Conservation (phyloP, 306 rosid species). For the Trifolium repens region DNA sequence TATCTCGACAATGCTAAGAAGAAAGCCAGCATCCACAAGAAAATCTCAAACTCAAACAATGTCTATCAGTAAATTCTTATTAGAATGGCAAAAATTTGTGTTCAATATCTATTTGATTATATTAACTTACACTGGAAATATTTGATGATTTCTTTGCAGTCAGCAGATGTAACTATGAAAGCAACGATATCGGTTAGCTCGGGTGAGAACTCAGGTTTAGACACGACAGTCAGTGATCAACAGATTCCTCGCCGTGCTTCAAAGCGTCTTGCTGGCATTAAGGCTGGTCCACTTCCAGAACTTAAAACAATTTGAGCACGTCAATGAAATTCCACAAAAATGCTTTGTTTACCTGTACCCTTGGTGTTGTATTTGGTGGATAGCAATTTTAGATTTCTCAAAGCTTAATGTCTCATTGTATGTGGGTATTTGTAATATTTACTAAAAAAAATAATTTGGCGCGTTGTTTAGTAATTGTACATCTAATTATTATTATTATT, state of each 20-base stretch:
- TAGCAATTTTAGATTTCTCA: too few species aligned
- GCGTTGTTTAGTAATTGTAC: too few species aligned
- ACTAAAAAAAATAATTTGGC: too few species aligned
- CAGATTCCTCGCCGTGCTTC: conserved; percentile 74
- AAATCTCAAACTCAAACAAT: conserved; percentile 33
- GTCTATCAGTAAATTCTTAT: conserved; percentile 34
- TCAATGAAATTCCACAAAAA: too few species aligned
- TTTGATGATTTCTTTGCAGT: conserved; percentile 45
- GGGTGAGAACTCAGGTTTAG: conserved; percentile 30
- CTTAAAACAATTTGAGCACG: conserved; percentile 52
- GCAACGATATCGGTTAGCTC: conserved; percentile 48
- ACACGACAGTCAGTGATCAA: background rate
- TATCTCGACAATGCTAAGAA: conserved; percentile 52
- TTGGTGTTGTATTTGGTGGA: too few species aligned
- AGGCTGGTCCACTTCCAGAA: conserved; percentile 64
- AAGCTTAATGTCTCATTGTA: too few species aligned
- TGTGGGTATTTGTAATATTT: too few species aligned
- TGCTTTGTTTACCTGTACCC: too few species aligned
- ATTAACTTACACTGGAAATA: conserved; percentile 47
- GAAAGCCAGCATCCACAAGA: conserved; percentile 35
- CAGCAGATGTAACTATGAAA: conserved; percentile 47
- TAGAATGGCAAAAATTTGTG: too few species aligned
- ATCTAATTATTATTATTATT: too few species aligned
- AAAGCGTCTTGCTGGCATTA: conserved; percentile 88
- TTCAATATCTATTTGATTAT: conserved; percentile 23